Evolutionary conservation across 1,284 basidiomycete species (phyloP), one percentile per base, ranked within the genome.

Genomic region (Sphagnurus paluster): DNA sequence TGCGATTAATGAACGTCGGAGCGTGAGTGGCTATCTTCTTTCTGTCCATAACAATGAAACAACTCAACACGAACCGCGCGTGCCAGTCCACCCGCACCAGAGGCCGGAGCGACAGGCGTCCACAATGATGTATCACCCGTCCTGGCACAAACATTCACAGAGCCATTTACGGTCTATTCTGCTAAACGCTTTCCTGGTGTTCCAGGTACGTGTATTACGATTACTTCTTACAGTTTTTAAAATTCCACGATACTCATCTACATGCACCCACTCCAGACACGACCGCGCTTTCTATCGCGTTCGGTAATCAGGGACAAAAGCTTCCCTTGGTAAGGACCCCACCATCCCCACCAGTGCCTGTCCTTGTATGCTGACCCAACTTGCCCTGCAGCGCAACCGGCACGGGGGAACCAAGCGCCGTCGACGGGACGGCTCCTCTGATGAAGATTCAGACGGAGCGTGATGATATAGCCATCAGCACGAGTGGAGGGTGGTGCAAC

Each of bases 161-260:
- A 91, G n/a, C 74, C 83, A 14, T 96, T 97, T 62, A 80, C 83
- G n/a, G 94, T 96, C 1, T 95, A 79, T 67, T 93, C 91, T 3
- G 91, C 91, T 25, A 96, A 96, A 69, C 80, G 89, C 26, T 96
- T 95, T 70, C 93, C 93, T 28, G 93, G 93, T 35, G 92, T 95
- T 25, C 88, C 90, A 70, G 86, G 89, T 90, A 65, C 58, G 77
- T 69, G 54, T 34, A 50, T 55, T 46, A 40, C 32, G 28, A 49
- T 43, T 47, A 38, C 34, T 40, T 36, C 30, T 23, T 51, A 34
- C 38, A 38, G 29, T 5, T 25, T 42, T 42, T 21, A 3, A 35
- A 16, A 34, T 37, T 30, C 17, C 14, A 48, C 44, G 45, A 29
- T 39, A 14, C 40, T 29, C 25, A 48, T 48, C 19, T 36, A 3